phyloP scores from a whole-genome alignment of 176 grass and related monocot species.

The Zizania latifolia region DNA sequence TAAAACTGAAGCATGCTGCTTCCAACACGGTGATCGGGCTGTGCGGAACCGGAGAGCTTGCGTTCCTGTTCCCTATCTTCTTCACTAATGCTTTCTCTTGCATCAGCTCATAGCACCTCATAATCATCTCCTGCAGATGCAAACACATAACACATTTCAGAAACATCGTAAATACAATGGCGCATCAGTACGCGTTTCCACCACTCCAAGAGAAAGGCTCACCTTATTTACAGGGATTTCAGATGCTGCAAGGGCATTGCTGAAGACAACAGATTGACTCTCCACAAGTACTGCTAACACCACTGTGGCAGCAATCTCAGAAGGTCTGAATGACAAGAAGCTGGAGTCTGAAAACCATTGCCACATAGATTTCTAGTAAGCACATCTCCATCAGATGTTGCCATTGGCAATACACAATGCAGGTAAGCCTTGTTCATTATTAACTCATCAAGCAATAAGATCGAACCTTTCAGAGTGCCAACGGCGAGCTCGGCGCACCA shows the following conservation, averaged over 20 bases:
- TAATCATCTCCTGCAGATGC: constrained; percentile 49
- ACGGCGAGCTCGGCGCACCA: constrained; percentile 44
- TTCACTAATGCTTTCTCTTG: constrained; percentile 48
- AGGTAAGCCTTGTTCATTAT: not conserved
- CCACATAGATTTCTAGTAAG: constrained; percentile 8
- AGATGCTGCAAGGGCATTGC: constrained; percentile 29
- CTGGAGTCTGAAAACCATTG: constrained; percentile 45
- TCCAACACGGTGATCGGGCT: constrained; percentile 78
- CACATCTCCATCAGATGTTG: constrained; percentile 1
- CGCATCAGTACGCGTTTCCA: not conserved
- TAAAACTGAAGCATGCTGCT: constrained; percentile 51
- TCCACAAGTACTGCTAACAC: constrained; percentile 41
- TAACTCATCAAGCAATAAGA: not conserved
- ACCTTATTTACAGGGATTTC: constrained; percentile 72
- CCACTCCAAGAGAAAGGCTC: not conserved
- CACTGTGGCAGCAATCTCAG: constrained; percentile 68
- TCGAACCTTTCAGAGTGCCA: constrained; percentile 63
- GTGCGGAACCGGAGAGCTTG: constrained; percentile 30
- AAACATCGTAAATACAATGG: constrained; percentile 5
- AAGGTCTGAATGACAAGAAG: constrained; percentile 77
- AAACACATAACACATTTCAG: constrained; percentile 12
- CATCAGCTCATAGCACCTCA: constrained; percentile 61
- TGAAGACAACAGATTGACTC: constrained; percentile 21
- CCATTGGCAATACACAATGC: constrained; percentile 15
- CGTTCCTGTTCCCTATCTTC: constrained; percentile 30